A percentile compares a stretch with the other conserved stretches of the same genome.
phyloP scores from a whole-genome alignment of 108 stramenopile species.

The Skeletonema tropicum region DNA sequence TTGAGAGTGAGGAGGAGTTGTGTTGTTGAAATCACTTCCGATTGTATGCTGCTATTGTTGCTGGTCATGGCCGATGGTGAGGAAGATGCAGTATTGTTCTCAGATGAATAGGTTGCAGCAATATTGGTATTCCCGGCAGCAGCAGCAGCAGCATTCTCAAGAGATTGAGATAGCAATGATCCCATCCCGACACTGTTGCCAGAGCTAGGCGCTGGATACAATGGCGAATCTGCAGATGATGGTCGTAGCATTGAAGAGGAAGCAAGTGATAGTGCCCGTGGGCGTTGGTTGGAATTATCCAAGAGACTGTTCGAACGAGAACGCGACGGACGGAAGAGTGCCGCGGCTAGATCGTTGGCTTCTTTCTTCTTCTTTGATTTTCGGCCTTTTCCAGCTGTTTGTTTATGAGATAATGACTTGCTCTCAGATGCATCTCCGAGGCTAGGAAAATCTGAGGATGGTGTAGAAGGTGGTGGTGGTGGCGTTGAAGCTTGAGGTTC shows the following conservation, averaged over 20 bases:
- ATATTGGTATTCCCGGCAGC: not conserved
- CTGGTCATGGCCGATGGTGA: constrained; percentile 11
- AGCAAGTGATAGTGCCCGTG: constrained; percentile 13
- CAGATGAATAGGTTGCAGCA: not conserved
- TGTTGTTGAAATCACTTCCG: constrained; percentile 49
- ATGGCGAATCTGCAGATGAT: not conserved
- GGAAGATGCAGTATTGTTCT: not conserved
- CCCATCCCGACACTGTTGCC: constrained; percentile 1
- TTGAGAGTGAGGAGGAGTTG: constrained; percentile 78
- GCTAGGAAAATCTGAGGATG: constrained; percentile 3
- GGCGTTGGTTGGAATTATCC: constrained; percentile 18
- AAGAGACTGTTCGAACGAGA: constrained; percentile 35
- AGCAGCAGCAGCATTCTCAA: constrained; percentile 3
- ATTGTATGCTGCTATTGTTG: constrained; percentile 4
- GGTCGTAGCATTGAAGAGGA: constrained; percentile 5
- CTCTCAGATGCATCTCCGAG: not conserved
- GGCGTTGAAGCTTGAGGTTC: constrained; percentile 9
- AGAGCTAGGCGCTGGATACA: constrained; percentile 1
- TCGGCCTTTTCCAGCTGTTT: constrained; percentile 5
- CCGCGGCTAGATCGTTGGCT: constrained; percentile 40
- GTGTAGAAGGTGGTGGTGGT: constrained; percentile 15
- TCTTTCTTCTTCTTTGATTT: constrained; percentile 35
- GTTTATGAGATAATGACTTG: constrained; percentile 16
- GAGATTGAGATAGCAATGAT: constrained; percentile 2
- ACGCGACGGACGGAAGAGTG: constrained; percentile 21